Conservation (phyloP, 345 rosid species). For the Excoecaria cochinchinensis region DNA sequence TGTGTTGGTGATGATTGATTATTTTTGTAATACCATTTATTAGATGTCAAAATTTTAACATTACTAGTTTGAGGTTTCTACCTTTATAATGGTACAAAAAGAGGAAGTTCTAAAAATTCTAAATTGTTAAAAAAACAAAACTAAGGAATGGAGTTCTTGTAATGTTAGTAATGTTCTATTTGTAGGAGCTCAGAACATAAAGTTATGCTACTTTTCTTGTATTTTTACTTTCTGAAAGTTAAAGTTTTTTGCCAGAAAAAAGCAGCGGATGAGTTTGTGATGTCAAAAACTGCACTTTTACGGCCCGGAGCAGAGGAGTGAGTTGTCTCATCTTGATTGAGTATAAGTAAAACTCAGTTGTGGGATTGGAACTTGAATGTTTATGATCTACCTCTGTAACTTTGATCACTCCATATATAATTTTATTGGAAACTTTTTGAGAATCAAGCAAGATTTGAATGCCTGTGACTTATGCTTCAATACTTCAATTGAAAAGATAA, state of each 20-base stretch:
- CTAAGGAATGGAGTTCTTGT: neutral
- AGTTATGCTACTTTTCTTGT: neutral
- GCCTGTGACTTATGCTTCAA: neutral
- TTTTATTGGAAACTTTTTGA: neutral
- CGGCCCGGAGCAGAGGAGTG: conserved; percentile 87
- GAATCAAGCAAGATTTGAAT: neutral
- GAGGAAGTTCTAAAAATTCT: neutral
- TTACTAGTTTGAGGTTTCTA: conserved; percentile 2
- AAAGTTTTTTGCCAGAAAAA: conserved; percentile 58
- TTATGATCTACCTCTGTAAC: no score
- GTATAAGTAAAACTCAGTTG: neutral
- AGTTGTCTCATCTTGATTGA: conserved; percentile 33
- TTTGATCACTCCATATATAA: neutral
- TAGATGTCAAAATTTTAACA: neutral
- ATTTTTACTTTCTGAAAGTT: conserved; percentile 18
- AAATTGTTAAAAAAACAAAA: neutral
- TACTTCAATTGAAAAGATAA: no score
- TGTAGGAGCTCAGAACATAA: neutral
- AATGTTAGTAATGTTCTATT: neutral
- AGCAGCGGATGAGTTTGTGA: conserved; percentile 67
- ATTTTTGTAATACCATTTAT: neutral
- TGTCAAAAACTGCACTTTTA: conserved; percentile 60
- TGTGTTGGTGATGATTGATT: neutral
- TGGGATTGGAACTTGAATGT: neutral
- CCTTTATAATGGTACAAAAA: neutral